Conservation (phyloP, 495 filamentous ascomycete genomes). For the Acidomyces sp. region DNA sequence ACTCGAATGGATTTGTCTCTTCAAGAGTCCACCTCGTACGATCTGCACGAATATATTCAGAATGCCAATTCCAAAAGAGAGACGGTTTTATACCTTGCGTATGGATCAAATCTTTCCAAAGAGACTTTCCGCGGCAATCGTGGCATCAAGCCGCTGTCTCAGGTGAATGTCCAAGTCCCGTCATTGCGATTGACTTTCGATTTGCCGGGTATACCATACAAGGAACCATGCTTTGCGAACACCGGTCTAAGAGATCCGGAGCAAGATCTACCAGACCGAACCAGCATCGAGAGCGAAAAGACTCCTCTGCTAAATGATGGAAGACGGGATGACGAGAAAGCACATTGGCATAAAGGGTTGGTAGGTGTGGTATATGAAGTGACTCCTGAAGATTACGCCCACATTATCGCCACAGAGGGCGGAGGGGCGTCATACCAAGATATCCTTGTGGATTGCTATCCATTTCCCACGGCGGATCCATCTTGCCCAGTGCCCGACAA, state of each 20-base stretch:
- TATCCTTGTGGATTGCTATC: constrained; percentile 60
- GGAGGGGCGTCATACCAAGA: constrained; percentile 72
- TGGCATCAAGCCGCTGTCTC: constrained; percentile 64
- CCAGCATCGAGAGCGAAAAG: constrained; percentile 8
- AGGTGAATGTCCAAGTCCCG: constrained; percentile 68
- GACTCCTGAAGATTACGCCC: constrained; percentile 62
- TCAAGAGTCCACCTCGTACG: constrained; percentile 10
- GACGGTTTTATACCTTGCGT: constrained; percentile 82
- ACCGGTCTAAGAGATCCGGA: constrained; percentile 42
- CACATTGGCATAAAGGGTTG: constrained; percentile 61
- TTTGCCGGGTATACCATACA: constrained; percentile 72
- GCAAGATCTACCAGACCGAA: constrained; percentile 2
- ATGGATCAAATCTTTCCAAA: constrained; percentile 76
- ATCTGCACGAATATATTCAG: constrained; percentile 5
- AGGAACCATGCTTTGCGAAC: constrained; percentile 87
- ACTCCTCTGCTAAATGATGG: constrained; percentile 13
- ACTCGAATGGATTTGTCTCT: neutral
- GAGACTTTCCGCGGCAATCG: constrained; percentile 62
- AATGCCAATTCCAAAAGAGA: constrained; percentile 16
- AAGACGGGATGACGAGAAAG: constrained; percentile 27
- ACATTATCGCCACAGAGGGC: constrained; percentile 82
- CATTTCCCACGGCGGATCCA: constrained; percentile 33
- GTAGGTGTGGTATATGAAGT: constrained; percentile 94
- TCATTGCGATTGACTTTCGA: constrained; percentile 67
- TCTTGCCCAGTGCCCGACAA: constrained; percentile 18